These are phyloP conservation scores for Hyaloperonospora arabidopsidis DNA, from an alignment of 352 stramenopile species.

Conservation along the genomic window DNA sequence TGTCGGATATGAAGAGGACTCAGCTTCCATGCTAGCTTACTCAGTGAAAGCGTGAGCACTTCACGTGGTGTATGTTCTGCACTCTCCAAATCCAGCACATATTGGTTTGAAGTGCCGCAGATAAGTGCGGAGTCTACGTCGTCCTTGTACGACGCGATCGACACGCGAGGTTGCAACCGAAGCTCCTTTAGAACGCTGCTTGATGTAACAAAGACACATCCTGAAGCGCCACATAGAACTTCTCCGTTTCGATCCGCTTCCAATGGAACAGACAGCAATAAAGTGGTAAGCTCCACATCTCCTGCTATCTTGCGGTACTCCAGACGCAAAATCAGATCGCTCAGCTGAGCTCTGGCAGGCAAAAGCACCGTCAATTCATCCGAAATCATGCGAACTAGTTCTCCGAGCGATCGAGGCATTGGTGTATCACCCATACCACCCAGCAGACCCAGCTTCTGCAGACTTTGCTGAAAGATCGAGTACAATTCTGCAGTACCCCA, in stretches of 20 bases:
- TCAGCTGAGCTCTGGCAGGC: constrained; percentile 3
- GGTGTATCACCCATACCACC: not conserved
- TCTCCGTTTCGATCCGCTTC: constrained; percentile 5
- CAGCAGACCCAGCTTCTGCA: constrained; percentile 7
- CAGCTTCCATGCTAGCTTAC: constrained; percentile 35
- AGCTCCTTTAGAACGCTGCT: constrained; percentile 19
- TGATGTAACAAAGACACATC: constrained; percentile 24
- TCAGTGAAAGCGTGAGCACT: constrained; percentile 32
- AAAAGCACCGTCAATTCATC: constrained; percentile 15
- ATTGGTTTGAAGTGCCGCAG: constrained; percentile 21
- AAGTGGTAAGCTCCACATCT: constrained; percentile 22
- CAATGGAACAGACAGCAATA: constrained; percentile 21
- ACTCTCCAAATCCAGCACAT: constrained; percentile 4
- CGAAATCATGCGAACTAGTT: constrained; percentile 13
- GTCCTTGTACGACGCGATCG: constrained; percentile 15
- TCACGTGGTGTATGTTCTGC: constrained; percentile 17
- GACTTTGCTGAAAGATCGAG: constrained; percentile 19
- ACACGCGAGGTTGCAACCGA: constrained; percentile 15
- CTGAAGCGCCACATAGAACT: constrained; percentile 15
- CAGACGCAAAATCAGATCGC: constrained; percentile 17
- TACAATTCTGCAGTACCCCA: constrained; percentile 19
- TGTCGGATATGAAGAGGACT: constrained; percentile 25
- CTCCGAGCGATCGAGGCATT: constrained; percentile 12
- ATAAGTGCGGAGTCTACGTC: constrained; percentile 21
- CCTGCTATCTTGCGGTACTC: constrained; percentile 11